Evolutionary conservation across 805 yeast genomes (phyloP), one percentile per base, ranked within the genome.

Genomic region (Candida xiaguanensis): DNA sequence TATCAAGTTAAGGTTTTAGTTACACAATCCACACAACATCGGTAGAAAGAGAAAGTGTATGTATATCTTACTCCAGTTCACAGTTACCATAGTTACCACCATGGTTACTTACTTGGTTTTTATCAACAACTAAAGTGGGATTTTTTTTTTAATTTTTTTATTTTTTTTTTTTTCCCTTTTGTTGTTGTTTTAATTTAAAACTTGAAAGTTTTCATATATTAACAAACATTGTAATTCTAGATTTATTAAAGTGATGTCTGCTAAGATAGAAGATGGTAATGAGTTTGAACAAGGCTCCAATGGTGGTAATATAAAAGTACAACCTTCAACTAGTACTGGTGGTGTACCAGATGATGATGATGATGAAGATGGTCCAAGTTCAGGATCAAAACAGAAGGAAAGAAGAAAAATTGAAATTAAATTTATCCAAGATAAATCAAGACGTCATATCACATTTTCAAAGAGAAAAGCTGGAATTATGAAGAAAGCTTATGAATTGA

Each of bases 401-500:
- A 66, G 82, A 58, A 70, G 99, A 72, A 91, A 91, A 67, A 91
- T 91, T 55, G 99, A 93, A 65, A 93, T 93, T 62, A 87, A 88
- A 71, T 93, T 93, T 59, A 93, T 93, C 56, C 96, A 91, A 70
- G 97, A 93, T 65, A 93, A 93, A 69, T 87, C 96, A 15, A 81
- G 99, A 63, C 86, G 99, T 58, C 99, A 93, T 67, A 95, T 93
- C 53, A 93, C 99, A 22, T 93, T 93, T 57, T 88, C 97, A 39
- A 93, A 93, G 70, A 85, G 99, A 67, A 91, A 91, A 67, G 98
- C 96, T 33, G 99, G 99, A 52, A 91, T 93, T 56, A 93, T 93
- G 99, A 93, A 93, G 70, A 93, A 93, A 70, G 99, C 99, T n/a
- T 93, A 91, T 67, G 99, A 93, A 63, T 75, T 93, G 48, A 85